Base-by-base conservation (phyloP, 1,284 basidiomycete genomes). In the Lentinus polychrous region DNA sequence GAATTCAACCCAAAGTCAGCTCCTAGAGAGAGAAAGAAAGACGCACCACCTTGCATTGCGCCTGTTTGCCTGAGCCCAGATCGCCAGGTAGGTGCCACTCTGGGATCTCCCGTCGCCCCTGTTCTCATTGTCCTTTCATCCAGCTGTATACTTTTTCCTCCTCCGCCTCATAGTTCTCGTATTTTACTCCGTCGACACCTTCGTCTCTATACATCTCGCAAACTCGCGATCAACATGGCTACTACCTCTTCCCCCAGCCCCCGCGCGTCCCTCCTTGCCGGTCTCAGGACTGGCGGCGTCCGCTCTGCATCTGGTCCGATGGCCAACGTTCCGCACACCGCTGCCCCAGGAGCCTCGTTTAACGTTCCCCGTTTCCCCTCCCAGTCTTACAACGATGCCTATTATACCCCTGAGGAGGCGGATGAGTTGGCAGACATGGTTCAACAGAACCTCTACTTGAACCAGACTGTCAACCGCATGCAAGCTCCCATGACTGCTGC, bases 261-360 rank as follows among this genome's bases (percentile, higher is more conserved):
- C 57, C 85, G 87, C 60, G 87, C 87, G 49, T 86, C 86, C 54
- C 83, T 91, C 60, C 85, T 91, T 66, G 75, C 84, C 54, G 86
- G 85, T 59, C 86, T 91, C 60, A 85, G 87, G 64, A 91, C 87
- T 49, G 87, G 88, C 64, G 87, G 87, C 48, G 88, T 90, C 52
- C 84, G 87, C 59, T 80, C 86, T 14, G 63, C 74, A 39, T 82
- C 85, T 53, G 69, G 72, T 57, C 68, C 68, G 36, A 53, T 59
- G 33, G 50, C 46, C 45, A 56, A 63, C 55, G 65, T 78, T 22
- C 84, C 86, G 40, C 81, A 85, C 65, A 82, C 84, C 41, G 82
- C 85, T 49, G 79, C 81, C 24, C 79, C 81, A 23, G 68, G 71
- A 45, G 73, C 70, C 53, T 68, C 81, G 24, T 86, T 86, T 72